Base-by-base conservation (phyloP, 2,329 filamentous ascomycete genomes). In the Fusarium pininemorale region DNA sequence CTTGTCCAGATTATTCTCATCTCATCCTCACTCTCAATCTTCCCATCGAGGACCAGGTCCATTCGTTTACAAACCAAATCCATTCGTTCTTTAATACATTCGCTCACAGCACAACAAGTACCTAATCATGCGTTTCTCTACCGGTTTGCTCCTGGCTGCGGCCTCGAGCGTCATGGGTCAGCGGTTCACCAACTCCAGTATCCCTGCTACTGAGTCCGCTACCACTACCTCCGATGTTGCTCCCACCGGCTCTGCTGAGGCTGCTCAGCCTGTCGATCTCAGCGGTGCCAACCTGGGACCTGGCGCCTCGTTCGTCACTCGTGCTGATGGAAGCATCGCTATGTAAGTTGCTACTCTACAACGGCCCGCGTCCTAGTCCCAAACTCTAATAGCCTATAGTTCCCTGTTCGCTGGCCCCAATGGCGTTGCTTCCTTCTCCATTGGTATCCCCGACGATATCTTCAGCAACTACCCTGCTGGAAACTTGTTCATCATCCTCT, bases 1-100 rank as follows among this genome's bases (percentile, higher is more conserved):
- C 55, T 50, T 57, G 44, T 56, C 26, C 22, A 63, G 18, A 39
- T 24, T 50, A 22, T 24, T 60, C 18, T 51, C 64, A 66, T 59
- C 72, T 74, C 72, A 69, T 75, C 72, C 72, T 74, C 72, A 65
- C 45, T 35, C 11, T 57, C 61, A 55, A 15, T 41, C 62, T 74
- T 74, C 68, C 57, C 72, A 72, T 56, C 35, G 72, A 74, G 72
- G 72, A 56, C 41, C 67, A 72, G 72, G 38, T 70, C 10, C 72
- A 75, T 45, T 75, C 72, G 41, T 75, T 75, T 74, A 57, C 55
- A 48, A 63, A 41, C 35, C 39, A 51, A 62, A 63, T 68, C 13
- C 64, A 63, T 54, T 63, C 70, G 24, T 18, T 73, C 60, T 32
- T 55, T 22, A 37, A 53, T 37, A 57, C n/a, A 53, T 56, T 72